These are phyloP conservation scores for Pseudogymnoascus sp. DNA, from an alignment of 2,329 filamentous ascomycete genomes.

Conservation along the genomic window DNA sequence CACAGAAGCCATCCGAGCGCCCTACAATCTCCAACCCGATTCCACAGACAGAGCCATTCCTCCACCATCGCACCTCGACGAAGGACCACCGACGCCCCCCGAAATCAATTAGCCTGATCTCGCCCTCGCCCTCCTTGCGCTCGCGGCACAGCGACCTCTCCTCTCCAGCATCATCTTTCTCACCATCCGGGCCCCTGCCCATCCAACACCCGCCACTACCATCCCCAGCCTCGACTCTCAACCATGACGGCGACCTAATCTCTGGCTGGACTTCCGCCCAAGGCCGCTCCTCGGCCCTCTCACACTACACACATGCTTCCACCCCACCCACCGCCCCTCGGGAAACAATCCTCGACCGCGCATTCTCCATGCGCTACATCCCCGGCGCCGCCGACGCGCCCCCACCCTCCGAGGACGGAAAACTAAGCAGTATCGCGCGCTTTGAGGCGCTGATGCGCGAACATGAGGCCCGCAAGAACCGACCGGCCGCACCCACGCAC, in stretches of 20 bases:
- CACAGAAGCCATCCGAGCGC: background rate
- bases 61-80: constrained; percentile 41
- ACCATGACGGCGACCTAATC: constrained; percentile 49
- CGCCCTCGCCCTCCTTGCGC: constrained; percentile 52
- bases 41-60: constrained; percentile 26
- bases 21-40: constrained; percentile 13
- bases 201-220: constrained; percentile 44
- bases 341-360: constrained; percentile 60
- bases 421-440: constrained; percentile 55
- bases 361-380: constrained; percentile 56
- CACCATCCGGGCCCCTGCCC: constrained; percentile 37
- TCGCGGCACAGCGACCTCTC: constrained; percentile 54
- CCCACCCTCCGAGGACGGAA: constrained; percentile 45
- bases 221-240: constrained; percentile 45
- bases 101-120: constrained; percentile 45
- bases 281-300: constrained; percentile 51
- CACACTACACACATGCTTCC: constrained; percentile 36
- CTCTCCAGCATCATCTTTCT: constrained; percentile 33
- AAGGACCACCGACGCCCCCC: constrained; percentile 34
- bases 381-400: constrained; percentile 49
- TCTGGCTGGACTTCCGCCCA: constrained; percentile 56
- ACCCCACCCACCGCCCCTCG: constrained; percentile 43
- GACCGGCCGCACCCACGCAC: constrained; percentile 12
- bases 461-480: constrained; percentile 41
- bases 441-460: constrained; percentile 61